These are phyloP conservation scores for Talaromyces sp. DNA, from an alignment of 2,329 filamentous ascomycete genomes.

Conservation along the genomic window DNA sequence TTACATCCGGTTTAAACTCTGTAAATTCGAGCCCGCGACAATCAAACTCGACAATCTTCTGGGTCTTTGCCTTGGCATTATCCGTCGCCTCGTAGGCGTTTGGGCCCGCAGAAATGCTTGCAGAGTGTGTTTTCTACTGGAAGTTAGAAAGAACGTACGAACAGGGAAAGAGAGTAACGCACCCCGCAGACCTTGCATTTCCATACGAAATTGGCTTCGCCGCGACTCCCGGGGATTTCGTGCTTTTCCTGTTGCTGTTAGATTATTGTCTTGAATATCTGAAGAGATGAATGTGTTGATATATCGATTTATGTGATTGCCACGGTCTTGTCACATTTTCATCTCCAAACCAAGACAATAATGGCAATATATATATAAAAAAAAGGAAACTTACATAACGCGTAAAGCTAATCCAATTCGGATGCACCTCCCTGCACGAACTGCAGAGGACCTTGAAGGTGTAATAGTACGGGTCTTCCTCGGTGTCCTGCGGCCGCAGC, in stretches of 20 bases:
- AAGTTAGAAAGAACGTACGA: neutral
- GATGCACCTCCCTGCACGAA: conserved; percentile 88
- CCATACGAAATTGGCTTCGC: conserved; percentile 99
- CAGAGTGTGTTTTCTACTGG: conserved; percentile 53
- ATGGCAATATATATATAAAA: too few species aligned
- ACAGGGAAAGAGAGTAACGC: conserved; percentile 16
- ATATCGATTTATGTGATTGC: too few species aligned
- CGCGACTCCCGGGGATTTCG: conserved; percentile 86
- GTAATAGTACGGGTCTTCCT: conserved; percentile 85
- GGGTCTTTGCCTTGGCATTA: conserved; percentile 55
- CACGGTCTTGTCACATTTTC: too few species aligned
- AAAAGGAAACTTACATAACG: conserved; percentile 64
- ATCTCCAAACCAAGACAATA: too few species aligned
- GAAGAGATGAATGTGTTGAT: too few species aligned
- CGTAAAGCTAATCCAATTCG: conserved; percentile 80
- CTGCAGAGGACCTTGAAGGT: conserved; percentile 98
- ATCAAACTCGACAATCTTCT: conserved; percentile 85
- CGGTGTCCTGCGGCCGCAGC: conserved; percentile 76
- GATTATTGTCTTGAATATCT: neutral
- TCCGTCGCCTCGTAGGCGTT: conserved; percentile 55
- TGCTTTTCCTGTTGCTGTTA: conserved; percentile 64
- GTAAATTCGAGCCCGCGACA: conserved; percentile 90
- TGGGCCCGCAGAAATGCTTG: conserved; percentile 72
- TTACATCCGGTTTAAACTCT: conserved; percentile 84
- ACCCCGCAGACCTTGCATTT: conserved; percentile 98